These are phyloP conservation scores for Musa troglodytarum DNA, from an alignment of 176 grass and related monocot species.

Conservation along the genomic window DNA sequence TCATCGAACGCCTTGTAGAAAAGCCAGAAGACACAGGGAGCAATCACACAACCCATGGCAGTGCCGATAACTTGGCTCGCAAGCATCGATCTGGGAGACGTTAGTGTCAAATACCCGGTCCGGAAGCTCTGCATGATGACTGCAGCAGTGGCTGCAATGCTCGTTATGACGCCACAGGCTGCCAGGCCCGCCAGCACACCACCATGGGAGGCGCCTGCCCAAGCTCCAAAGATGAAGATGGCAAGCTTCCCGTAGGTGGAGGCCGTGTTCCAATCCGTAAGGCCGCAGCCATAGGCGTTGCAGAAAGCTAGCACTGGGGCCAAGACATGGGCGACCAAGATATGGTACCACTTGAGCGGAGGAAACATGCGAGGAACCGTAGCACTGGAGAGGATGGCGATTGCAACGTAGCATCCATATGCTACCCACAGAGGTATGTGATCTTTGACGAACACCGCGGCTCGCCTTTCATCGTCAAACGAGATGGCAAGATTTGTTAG, in stretches of 20 bases:
- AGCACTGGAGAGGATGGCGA: constrained; percentile 50
- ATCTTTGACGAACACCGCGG: constrained; percentile 57
- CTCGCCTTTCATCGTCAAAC: constrained; percentile 65
- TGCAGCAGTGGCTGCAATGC: constrained; percentile 74
- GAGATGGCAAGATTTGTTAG: constrained; percentile 23
- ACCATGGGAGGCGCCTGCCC: constrained; percentile 53
- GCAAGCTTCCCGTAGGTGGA: constrained; percentile 87
- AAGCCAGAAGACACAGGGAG: constrained; percentile 81
- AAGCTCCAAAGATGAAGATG: constrained; percentile 71
- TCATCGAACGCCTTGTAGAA: constrained; percentile 86
- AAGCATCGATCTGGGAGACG: constrained; percentile 88
- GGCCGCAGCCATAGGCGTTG: constrained; percentile 87
- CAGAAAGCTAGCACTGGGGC: constrained; percentile 84
- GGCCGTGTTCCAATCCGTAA: constrained; percentile 78
- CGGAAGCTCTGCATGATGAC: constrained; percentile 97
- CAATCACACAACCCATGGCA: constrained; percentile 71
- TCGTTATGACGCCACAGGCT: constrained; percentile 90
- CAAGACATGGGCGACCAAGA: constrained; percentile 57
- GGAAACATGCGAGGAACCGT: constrained; percentile 72
- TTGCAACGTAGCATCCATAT: constrained; percentile 37
- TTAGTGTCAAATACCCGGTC: constrained; percentile 81
- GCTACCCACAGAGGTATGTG: constrained; percentile 62
- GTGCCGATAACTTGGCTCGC: constrained; percentile 88
- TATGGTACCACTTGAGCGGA: constrained; percentile 81
- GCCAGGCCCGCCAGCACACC: constrained; percentile 80